Conservation (phyloP, 805 yeast genomes). For the Cyberlindnera sargentensis region DNA sequence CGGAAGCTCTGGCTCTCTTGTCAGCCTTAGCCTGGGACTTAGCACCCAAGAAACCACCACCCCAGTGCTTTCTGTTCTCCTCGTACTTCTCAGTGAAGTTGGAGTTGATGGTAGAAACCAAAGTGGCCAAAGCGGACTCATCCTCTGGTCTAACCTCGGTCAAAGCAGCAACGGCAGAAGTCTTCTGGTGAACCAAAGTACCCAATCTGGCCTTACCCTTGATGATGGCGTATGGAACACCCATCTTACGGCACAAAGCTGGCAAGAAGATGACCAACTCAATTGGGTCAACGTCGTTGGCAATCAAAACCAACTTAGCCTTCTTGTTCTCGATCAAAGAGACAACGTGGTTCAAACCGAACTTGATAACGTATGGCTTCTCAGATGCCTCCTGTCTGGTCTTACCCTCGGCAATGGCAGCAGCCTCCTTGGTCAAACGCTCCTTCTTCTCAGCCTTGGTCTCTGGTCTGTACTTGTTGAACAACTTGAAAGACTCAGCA, state of each 20-base stretch:
- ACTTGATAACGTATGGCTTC: constrained; percentile 95
- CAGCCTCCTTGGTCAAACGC: constrained; percentile 98
- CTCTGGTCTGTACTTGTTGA: constrained; percentile 99
- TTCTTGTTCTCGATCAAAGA: constrained; percentile 96
- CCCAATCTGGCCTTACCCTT: constrained; percentile 99
- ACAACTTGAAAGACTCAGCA: constrained; percentile 90
- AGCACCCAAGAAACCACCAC: constrained; percentile 98
- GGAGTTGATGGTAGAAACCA: constrained; percentile 87
- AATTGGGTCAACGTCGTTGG: constrained; percentile 98
- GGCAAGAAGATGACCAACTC: constrained; percentile 97
- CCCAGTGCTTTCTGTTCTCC: constrained; percentile 98
- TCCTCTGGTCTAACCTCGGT: constrained; percentile 94
- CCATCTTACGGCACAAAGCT: constrained; percentile 98
- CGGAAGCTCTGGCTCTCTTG: constrained; percentile 18
- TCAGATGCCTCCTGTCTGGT: constrained; percentile 93
- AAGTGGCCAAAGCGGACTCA: constrained; percentile 89
- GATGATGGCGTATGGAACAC: constrained; percentile 97
- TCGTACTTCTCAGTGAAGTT: constrained; percentile 93
- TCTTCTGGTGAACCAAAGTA: constrained; percentile 95
- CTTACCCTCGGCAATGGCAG: constrained; percentile 98
- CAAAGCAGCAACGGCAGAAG: constrained; percentile 94
- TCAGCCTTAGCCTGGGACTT: constrained; percentile 81
- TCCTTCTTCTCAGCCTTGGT: constrained; percentile 96
- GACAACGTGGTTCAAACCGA: constrained; percentile 99
- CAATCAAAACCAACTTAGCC: constrained; percentile 94